Evolutionary conservation across 441 rosid species (phyloP), one percentile per base, ranked within the genome.

Genomic region (Arabidopsis hybrid): DNA sequence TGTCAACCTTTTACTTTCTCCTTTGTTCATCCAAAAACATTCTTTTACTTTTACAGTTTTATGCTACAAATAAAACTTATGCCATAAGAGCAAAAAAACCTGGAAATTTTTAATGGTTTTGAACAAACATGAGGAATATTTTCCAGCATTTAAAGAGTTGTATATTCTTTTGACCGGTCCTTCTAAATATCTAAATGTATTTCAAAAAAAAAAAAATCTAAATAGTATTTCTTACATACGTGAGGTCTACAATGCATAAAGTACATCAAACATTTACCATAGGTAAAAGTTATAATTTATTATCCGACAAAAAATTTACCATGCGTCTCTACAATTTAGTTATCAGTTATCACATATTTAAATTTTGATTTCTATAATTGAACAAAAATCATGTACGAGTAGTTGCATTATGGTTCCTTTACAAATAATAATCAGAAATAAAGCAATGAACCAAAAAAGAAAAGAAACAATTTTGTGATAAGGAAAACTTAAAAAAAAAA

Each of bases 1-100:
- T 67, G 73, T 75, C 64, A 60, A 74, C 63, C 65, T 50, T 75
- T 74, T 75, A 38, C 65, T 75, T 75, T 75, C 74, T 47, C 46
- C 55, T 66, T 66, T 58, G 11, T 60, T 67, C 62, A 21, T 42
- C 38, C 26, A 58, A 12, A 50, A 12, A 1, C 39, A 38, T 32
- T 59, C 11, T 52, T 75, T 51, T 21, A 52, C 63, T 60, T 43
- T 65, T 45, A 36, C 43, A 57, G 4, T 16, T 65, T 38, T 38
- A 57, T 36, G 52, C 66, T 38, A 26, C 8, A 65, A 60, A 65
- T 64, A 9, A 55, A 55, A 45, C 14, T 65, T 57, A 57, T 47
- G 3, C 18, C 51, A 46, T 57, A 11, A 7, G 34, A 56, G 13
- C 32, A 26, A 7, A 26, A 60, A 32, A 62, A 51, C 45, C 5